Evolutionary conservation across 139 green algal species (phyloP).

Genomic region (Haematococcus lacustris): DNA sequence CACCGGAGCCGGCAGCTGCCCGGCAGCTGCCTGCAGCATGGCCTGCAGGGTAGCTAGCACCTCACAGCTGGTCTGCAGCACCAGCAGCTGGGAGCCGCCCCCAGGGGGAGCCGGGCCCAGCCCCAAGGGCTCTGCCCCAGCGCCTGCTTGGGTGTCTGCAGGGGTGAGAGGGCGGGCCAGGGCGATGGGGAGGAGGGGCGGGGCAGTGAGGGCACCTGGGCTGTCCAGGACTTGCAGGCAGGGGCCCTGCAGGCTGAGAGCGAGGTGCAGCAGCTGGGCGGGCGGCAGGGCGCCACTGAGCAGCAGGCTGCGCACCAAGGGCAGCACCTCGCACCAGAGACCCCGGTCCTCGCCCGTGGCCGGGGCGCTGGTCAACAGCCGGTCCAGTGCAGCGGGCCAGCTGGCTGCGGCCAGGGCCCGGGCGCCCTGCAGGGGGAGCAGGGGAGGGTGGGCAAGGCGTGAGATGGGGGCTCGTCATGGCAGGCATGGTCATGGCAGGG

Average conservation of each 20-base stretch:
- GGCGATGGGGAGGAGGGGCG: conserved; percentile 9
- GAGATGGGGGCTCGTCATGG: no score
- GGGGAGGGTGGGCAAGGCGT: no score
- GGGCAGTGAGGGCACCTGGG: conserved; percentile 9
- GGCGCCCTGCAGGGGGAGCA: no score
- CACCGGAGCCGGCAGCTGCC: background rate
- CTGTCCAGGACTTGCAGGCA: conserved; percentile 16
- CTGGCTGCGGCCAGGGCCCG: conserved; percentile 18
- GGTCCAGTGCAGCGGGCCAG: conserved; percentile 28
- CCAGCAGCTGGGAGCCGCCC: background rate
- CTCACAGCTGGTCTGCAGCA: conserved; percentile 6
- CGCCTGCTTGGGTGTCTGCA: background rate
- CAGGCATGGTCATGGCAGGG: no score
- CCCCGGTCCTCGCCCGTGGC: conserved; percentile 31
- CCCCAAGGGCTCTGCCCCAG: background rate
- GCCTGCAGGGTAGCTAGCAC: conserved; percentile 7
- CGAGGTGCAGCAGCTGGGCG: conserved; percentile 26
- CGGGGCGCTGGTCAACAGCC: conserved; percentile 30
- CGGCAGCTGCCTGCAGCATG: conserved; percentile 11
- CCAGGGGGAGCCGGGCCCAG: no score
- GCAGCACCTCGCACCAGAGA: conserved; percentile 43
- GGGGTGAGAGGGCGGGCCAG: conserved; percentile 22
- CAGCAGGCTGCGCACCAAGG: conserved; percentile 19
- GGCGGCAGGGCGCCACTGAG: background rate
- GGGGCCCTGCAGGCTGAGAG: conserved; percentile 16